Conservation (phyloP, 2,329 filamentous ascomycete genomes). For the Exophiala calicioides region DNA sequence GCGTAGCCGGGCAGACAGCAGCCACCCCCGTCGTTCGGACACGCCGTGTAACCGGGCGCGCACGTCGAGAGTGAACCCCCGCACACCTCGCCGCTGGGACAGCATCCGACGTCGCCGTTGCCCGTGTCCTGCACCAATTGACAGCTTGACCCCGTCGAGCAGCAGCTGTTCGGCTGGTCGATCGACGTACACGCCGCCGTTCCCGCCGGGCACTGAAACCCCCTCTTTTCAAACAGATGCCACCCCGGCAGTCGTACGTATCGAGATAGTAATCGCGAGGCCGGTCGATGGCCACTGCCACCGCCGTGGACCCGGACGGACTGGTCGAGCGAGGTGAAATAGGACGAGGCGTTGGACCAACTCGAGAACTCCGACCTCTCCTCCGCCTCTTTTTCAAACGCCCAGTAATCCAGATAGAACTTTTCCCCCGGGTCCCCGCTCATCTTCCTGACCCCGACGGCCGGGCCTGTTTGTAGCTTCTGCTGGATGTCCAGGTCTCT, state of each 20-base stretch:
- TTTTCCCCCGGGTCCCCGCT: constrained; percentile 49
- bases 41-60: constrained; percentile 55
- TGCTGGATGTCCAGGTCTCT: constrained; percentile 36
- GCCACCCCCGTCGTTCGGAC: constrained; percentile 59
- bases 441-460: constrained; percentile 46
- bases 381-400: constrained; percentile 33
- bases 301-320: constrained; percentile 17
- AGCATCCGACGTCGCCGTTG: constrained; percentile 61
- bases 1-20: constrained; percentile 63
- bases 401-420: constrained; percentile 51
- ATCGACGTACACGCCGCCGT: constrained; percentile 58
- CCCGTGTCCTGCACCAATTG: constrained; percentile 55
- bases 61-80: constrained; percentile 54
- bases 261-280: constrained; percentile 5
- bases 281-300: constrained; percentile 5
- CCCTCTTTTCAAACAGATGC: constrained; percentile 37
- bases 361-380: constrained; percentile 10
- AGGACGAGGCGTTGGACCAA: constrained; percentile 6
- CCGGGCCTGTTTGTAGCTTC: constrained; percentile 32
- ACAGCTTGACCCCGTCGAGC: constrained; percentile 55
- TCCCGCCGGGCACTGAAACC: constrained; percentile 59
- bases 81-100: constrained; percentile 56
- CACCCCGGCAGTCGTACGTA: constrained; percentile 12
- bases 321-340: constrained; percentile 14
- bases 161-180: constrained; percentile 60